Conservation (phyloP, 257 asterid species). For the Solanum megistacrolobum region DNA sequence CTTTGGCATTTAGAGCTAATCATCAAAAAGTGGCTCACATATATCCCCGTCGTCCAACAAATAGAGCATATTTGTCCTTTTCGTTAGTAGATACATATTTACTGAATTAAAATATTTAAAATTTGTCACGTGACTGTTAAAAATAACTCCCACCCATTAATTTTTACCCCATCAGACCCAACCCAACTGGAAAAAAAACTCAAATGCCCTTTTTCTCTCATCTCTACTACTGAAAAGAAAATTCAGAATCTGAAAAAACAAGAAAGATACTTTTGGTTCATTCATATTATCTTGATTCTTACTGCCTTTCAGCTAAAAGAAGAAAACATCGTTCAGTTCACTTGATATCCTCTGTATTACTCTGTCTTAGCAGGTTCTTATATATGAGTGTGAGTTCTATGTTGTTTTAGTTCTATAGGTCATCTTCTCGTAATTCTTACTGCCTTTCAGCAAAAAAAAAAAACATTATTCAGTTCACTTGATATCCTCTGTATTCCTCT, state of each 20-base stretch:
- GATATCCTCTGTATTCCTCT: background rate
- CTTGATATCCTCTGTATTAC: background rate
- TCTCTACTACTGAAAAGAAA: background rate
- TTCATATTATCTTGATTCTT: background rate
- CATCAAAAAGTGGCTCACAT: background rate
- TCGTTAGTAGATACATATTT: background rate
- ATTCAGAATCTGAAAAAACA: background rate
- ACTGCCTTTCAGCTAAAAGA: background rate
- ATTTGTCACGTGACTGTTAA: background rate
- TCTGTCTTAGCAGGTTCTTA: background rate
- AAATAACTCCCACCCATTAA: background rate
- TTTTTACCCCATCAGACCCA: background rate
- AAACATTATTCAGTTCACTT: background rate
- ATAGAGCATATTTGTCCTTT: background rate
- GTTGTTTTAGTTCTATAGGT: background rate
- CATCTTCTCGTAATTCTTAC: background rate
- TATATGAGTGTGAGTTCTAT: background rate
- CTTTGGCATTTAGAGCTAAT: background rate
- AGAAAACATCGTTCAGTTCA: background rate
- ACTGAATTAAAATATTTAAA: background rate
- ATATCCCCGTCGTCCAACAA: background rate
- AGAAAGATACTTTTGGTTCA: background rate
- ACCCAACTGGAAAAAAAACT: background rate
- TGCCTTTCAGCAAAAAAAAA: background rate
- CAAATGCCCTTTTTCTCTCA: background rate